Evolutionary conservation across 1,284 basidiomycete species (phyloP).

Genomic region (Xerocomus amazonicus): DNA sequence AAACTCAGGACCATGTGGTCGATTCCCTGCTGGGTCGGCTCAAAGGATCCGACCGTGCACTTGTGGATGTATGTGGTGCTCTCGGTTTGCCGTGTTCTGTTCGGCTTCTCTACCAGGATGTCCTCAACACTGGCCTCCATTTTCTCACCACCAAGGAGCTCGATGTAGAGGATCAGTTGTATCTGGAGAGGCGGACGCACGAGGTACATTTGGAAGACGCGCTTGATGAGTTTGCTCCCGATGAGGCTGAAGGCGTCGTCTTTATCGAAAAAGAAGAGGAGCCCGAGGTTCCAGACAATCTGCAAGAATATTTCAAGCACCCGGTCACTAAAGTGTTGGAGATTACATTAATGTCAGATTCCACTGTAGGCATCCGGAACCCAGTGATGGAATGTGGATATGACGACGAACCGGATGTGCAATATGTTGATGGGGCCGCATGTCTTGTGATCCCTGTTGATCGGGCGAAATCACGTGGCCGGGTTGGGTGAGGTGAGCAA

Average conservation of each 20-base stretch:
- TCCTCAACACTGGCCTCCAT: neutral
- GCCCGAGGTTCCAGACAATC: neutral
- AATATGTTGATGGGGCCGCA: constrained; percentile 9
- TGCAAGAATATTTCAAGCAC: neutral
- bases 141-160: constrained; percentile 21
- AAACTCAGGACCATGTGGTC: neutral
- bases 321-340: constrained; percentile 10
- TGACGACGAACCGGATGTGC: neutral
- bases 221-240: constrained; percentile 13
- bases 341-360: constrained; percentile 4
- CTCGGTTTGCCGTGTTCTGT: constrained; percentile 4
- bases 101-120: neutral
- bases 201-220: neutral
- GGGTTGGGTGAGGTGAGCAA: no score
- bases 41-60: constrained; percentile 37
- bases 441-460: constrained; percentile 11
- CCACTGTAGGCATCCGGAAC: neutral
- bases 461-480: neutral
- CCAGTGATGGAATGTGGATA: neutral
- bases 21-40: constrained; percentile 4
- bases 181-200: neutral
- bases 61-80: constrained; percentile 19
- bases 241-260: constrained; percentile 7
- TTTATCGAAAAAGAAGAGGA: neutral
- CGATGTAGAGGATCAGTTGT: neutral